phyloP scores from a whole-genome alignment of 2,329 filamentous ascomycete species.

The Colletotrichum spaethianum region DNA sequence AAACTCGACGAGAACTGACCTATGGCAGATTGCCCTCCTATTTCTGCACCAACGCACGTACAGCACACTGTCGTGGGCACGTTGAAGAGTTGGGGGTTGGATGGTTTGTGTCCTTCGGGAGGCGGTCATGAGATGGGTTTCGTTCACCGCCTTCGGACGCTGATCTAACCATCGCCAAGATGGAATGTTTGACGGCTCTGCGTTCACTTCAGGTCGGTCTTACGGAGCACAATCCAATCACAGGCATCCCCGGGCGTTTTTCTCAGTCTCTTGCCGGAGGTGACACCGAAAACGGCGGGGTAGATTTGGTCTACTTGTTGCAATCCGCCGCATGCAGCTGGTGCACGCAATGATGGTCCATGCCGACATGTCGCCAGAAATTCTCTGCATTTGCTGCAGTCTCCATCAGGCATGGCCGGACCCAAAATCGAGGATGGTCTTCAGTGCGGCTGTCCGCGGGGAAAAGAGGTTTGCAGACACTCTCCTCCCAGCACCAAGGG shows the following conservation, averaged over 20 bases:
- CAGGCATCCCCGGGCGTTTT: constrained; percentile 12
- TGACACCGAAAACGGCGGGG: background rate
- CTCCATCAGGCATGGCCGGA: constrained; percentile 21
- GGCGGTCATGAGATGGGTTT: constrained; percentile 9
- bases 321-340: background rate
- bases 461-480: background rate
- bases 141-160: constrained; percentile 19
- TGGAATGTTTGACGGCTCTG: background rate
- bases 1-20: constrained; percentile 28
- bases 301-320: background rate
- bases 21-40: constrained; percentile 9
- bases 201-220: background rate
- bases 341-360: background rate
- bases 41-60: background rate
- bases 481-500: background rate
- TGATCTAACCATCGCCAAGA: constrained; percentile 1
- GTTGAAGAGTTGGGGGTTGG: constrained; percentile 5
- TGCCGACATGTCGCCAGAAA: background rate
- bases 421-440: background rate
- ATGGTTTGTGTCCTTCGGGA: constrained; percentile 2
- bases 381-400: constrained; percentile 13
- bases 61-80: no score
- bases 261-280: no score
- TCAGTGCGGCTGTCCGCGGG: background rate
- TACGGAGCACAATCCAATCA: background rate